Evolutionary conservation across 148 eudicot species (phyloP).

Genomic region (Hydrangea macrophylla): DNA sequence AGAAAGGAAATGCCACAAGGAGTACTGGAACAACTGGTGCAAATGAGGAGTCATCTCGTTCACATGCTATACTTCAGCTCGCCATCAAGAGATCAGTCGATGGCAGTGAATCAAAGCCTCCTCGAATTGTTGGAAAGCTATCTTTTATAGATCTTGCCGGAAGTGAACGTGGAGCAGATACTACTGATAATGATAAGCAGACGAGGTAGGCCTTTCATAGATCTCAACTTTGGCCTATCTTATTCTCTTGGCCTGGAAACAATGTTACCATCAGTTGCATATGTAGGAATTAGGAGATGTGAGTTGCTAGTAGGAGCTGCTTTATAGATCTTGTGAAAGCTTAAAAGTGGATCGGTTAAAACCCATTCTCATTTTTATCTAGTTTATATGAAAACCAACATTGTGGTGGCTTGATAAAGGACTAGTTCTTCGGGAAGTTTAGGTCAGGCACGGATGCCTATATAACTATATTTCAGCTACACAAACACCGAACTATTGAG

Average conservation of each 20-base stretch:
- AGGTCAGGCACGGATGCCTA: too few species aligned
- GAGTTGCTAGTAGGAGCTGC: not conserved
- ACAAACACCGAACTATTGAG: too few species aligned
- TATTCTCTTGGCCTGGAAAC: too few species aligned
- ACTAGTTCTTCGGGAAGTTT: too few species aligned
- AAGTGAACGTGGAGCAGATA: conserved; percentile 92
- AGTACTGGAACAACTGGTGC: conserved; percentile 88
- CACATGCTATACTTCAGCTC: conserved; percentile 87
- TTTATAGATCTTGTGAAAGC: not conserved
- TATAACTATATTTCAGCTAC: too few species aligned
- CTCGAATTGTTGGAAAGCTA: conserved; percentile 63
- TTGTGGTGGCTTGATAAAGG: too few species aligned
- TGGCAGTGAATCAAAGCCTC: conserved; percentile 59
- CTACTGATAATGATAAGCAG: conserved; percentile 81
- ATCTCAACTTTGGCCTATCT: not conserved
- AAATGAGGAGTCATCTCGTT: conserved; percentile 82
- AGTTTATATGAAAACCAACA: too few species aligned
- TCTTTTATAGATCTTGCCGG: conserved; percentile 90
- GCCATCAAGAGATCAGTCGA: conserved; percentile 55
- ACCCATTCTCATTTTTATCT: too few species aligned
- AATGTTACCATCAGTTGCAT: not conserved
- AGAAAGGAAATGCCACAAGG: conserved; percentile 72
- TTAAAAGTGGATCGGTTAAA: too few species aligned
- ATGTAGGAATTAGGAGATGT: not conserved
- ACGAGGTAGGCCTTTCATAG: conserved; percentile 47